Percentiles rank a stretch among this genome's conserved stretches.
Conservation (phyloP, 192 early-diverging fungal genomes). For the Phycomyces blakesleeanus region DNA sequence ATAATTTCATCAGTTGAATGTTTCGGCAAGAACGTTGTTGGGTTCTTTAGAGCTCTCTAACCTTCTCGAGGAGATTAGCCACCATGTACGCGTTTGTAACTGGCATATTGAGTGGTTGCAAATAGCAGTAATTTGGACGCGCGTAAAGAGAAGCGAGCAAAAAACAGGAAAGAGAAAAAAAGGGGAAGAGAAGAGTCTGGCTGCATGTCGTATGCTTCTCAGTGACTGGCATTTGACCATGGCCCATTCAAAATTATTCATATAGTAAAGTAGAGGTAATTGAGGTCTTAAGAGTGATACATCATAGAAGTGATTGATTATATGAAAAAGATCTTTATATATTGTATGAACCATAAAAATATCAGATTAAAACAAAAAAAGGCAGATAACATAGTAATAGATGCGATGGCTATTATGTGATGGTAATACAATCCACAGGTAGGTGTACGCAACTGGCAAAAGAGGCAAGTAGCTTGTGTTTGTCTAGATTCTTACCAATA, state of each 20-base stretch:
- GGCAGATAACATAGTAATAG: too few species aligned
- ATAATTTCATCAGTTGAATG: background rate
- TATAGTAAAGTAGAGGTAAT: too few species aligned
- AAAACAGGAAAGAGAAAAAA: background rate
- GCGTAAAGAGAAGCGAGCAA: background rate
- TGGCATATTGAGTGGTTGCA: slow-evolving; percentile 26
- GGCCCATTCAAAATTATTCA: background rate
- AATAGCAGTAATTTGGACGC: background rate
- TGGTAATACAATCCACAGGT: background rate
- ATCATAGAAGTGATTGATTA: too few species aligned
- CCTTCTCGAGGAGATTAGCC: slow-evolving; percentile 69
- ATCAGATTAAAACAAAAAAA: too few species aligned
- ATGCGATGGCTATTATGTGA: too few species aligned
- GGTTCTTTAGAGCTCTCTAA: slow-evolving; percentile 22
- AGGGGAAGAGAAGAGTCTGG: background rate
- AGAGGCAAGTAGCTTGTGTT: slow-evolving; percentile 16
- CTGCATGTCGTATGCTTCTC: background rate
- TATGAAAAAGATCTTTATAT: too few species aligned
- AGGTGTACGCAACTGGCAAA: slow-evolving; percentile 12
- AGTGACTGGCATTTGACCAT: background rate
- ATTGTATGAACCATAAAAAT: too few species aligned
- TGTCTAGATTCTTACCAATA: slow-evolving; percentile 33
- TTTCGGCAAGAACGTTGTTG: background rate
- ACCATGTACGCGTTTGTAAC: slow-evolving; percentile 61
- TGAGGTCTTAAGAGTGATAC: too few species aligned